Evolutionary conservation across 2,329 filamentous ascomycete genomes (phyloP).

Genomic region (Seiridium unicorne): DNA sequence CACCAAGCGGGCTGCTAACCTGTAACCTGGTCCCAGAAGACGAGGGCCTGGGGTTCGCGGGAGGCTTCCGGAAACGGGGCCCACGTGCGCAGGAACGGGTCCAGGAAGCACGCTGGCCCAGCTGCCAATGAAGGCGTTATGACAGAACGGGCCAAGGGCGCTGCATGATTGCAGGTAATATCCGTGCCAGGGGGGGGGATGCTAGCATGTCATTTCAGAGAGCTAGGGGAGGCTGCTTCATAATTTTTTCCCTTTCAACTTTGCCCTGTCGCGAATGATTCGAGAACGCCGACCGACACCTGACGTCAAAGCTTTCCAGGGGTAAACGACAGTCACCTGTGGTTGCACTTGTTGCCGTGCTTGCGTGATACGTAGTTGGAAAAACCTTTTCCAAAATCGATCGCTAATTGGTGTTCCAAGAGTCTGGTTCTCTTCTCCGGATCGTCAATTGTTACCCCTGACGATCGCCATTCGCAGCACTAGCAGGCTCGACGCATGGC

Average conservation of each 20-base stretch:
- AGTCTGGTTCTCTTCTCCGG: background rate
- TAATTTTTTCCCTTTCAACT: background rate
- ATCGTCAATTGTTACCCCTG: background rate
- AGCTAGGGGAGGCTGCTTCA: background rate
- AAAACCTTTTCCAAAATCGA: background rate
- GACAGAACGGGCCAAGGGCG: background rate
- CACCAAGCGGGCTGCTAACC: too few species aligned
- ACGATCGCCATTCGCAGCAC: conserved; percentile 1
- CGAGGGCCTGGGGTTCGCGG: conserved; percentile 22
- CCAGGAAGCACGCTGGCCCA: background rate
- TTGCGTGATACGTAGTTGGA: background rate
- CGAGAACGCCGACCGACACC: background rate
- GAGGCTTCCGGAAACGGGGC: conserved; percentile 19
- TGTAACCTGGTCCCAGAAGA: conserved; percentile 9
- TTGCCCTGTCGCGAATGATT: background rate
- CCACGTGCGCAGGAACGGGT: conserved; percentile 16
- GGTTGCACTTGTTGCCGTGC: background rate
- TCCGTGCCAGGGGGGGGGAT: background rate
- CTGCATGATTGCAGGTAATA: background rate
- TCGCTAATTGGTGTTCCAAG: background rate
- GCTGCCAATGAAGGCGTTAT: background rate
- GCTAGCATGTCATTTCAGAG: background rate
- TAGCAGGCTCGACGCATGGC: background rate
- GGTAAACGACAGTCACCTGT: background rate
- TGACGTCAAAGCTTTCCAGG: background rate